phyloP scores from a whole-genome alignment of 169 alveolate genomes.

The Sarcocystis neurona region DNA sequence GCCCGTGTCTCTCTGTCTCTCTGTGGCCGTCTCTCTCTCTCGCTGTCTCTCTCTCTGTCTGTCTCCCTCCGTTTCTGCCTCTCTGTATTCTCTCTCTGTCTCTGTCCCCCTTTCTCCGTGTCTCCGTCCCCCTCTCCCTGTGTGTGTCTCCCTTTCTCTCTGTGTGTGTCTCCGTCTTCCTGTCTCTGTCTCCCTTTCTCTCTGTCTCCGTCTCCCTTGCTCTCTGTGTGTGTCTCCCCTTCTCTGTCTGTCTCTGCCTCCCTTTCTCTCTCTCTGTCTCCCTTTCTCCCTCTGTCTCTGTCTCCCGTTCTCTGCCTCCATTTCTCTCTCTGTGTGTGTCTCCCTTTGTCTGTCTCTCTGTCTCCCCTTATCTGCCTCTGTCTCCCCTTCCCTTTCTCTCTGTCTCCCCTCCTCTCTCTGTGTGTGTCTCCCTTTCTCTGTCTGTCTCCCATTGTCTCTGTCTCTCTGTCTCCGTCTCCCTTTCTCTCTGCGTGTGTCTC shows the following conservation, averaged over 20 bases:
- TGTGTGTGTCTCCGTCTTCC: not conserved
- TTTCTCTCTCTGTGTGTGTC: not conserved
- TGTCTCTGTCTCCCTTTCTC: not conserved
- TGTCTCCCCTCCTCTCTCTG: not conserved
- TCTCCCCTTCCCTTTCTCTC: not conserved
- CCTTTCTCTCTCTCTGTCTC: not conserved
- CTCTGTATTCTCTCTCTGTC: not conserved
- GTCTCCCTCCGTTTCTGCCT: no score
- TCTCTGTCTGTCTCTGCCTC: not conserved
- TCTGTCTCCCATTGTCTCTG: not conserved
- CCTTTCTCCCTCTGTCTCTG: not conserved
- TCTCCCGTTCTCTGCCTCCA: not conserved
- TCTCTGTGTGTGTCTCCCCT: not conserved
- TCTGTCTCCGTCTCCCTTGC: not conserved
- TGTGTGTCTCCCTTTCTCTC: not conserved
- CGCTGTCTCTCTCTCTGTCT: no score
- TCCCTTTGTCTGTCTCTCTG: not conserved
- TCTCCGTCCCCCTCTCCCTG: not conserved
- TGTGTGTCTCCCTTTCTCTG: not conserved
- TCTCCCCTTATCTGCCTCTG: not conserved
- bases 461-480: not conserved
- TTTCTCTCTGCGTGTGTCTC: not conserved
- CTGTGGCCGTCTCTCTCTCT: not conserved
- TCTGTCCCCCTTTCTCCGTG: not conserved
- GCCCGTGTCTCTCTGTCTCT: not conserved